These are phyloP conservation scores for Casuarina equisetifolia DNA, from an alignment of 306 rosid genomes.

Conservation along the genomic window DNA sequence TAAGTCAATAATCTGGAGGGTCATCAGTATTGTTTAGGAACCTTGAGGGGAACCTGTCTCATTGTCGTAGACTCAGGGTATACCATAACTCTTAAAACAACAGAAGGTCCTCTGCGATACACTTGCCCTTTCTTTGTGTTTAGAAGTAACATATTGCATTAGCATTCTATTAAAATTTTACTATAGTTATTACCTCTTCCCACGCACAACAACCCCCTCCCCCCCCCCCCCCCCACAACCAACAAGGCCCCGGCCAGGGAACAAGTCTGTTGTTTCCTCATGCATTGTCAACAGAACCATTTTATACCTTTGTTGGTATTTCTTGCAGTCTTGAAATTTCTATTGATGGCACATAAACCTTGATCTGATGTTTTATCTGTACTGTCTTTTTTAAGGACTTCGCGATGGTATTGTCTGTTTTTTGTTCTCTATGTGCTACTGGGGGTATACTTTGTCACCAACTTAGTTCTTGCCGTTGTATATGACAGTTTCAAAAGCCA, in stretches of 20 bases:
- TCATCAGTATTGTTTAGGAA: not conserved
- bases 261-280: not conserved
- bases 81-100: not conserved
- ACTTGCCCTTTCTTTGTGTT: not conserved
- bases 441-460: constrained; percentile 96
- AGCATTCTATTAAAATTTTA: not conserved
- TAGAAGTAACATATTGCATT: not conserved
- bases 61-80: not conserved
- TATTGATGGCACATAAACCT: constrained; percentile 6
- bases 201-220: too few relatives aligned
- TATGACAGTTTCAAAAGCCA: constrained; percentile 89
- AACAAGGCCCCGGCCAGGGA: too few relatives aligned
- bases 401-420: constrained; percentile 85
- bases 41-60: not conserved
- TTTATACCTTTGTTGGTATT: not conserved
- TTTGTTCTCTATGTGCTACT: constrained; percentile 81
- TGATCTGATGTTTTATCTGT: constrained; percentile 21
- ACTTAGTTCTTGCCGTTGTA: constrained; percentile 94
- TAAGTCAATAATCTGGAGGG: not conserved
- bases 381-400: constrained; percentile 60
- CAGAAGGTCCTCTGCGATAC: not conserved
- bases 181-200: not conserved
- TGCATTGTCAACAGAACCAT: not conserved
- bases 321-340: not conserved
- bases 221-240: too few relatives aligned